phyloP scores from a whole-genome alignment of 2,329 filamentous ascomycete species.

The Aspergillus sp. region DNA sequence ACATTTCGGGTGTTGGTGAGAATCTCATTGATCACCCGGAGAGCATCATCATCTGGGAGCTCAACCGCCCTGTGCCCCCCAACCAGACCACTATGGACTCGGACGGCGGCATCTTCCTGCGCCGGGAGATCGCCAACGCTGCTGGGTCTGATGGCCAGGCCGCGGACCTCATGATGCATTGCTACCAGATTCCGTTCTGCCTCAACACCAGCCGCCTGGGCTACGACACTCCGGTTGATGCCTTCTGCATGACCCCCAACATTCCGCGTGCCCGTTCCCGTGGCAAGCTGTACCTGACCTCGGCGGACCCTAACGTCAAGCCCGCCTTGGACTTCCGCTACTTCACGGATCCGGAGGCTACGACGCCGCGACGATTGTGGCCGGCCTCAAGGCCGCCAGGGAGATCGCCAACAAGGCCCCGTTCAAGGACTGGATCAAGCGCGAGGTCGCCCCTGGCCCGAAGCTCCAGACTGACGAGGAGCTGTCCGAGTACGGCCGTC shows the following conservation, averaged over 20 bases:
- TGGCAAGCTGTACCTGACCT: slow-evolving; percentile 68
- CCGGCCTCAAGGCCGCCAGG: slow-evolving; percentile 67
- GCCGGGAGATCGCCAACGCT: slow-evolving; percentile 63
- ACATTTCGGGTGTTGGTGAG: slow-evolving; percentile 54
- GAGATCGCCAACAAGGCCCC: slow-evolving; percentile 64
- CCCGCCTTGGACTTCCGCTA: slow-evolving; percentile 81
- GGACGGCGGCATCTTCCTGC: slow-evolving; percentile 79
- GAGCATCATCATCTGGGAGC: slow-evolving; percentile 64
- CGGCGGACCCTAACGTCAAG: slow-evolving; percentile 64
- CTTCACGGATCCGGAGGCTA: slow-evolving; percentile 79
- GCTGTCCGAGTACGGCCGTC: slow-evolving; percentile 69
- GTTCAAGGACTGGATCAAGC: slow-evolving; percentile 75
- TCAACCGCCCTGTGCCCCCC: slow-evolving; percentile 65
- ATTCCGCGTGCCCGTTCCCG: slow-evolving; percentile 74
- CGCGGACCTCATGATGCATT: slow-evolving; percentile 91
- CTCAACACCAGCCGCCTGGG: slow-evolving; percentile 76
- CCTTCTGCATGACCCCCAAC: slow-evolving; percentile 90
- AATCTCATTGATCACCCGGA: slow-evolving; percentile 58
- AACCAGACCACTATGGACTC: slow-evolving; percentile 88
- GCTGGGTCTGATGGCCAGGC: slow-evolving; percentile 61
- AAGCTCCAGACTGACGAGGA: slow-evolving; percentile 67
- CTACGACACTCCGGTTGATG: slow-evolving; percentile 61
- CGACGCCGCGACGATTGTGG: slow-evolving; percentile 71
- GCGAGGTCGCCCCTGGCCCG: slow-evolving; percentile 70
- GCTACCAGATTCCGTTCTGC: slow-evolving; percentile 89